Evolutionary conservation across 352 stramenopile genomes (phyloP), one percentile per base, ranked within the genome.

Genomic region (Thalassiosira exigua): DNA sequence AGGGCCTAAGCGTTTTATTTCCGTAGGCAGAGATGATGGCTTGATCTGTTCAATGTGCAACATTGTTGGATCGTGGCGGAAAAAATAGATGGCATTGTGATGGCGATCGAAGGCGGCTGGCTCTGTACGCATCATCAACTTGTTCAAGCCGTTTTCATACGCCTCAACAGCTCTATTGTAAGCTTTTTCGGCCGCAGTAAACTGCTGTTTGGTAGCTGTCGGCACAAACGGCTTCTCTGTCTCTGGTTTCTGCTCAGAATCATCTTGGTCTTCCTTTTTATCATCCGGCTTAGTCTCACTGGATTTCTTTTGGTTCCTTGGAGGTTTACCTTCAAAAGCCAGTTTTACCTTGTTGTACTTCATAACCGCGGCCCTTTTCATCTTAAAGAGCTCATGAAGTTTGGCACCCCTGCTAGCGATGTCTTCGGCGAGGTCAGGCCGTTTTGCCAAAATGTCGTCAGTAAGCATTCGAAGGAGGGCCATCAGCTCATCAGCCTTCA

Each of bases 401-500:
- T 91, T 77, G 50, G 82, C 61, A 19, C 84, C 75, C 19, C 81
- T 76, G 46, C 78, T 53, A 44, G 79, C 67, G 54, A 93, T 80
- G 36, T 91, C 79, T 24, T 78, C 54, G 11, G 66, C 60, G 58
- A 88, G 79, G 12, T 82, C 72, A 39, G 70, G 24, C 33, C 74
- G 65, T 50, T 64, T 88, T 39, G 79, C 75, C 26, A 93, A 61
- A 32, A 93, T 79, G 57, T 93, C 88, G 73, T 93, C 88, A 5
- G 79, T 87, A 22, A 93, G 69, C 52, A 69, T 70, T 70, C 81
- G 61, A n/a, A 93, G 59, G 30, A 91, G 30, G 1, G 80, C 73
- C 58, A 92, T 75, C 21, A 93, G 53, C 66, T 93, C 88, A 33
- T 93, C 86, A n/a, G 86, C 88, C 56, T 68, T 83, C 2, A 92